A percentile compares a stretch with the other conserved stretches of the same genome.
Evolutionary conservation across 805 yeast genomes (phyloP).

Genomic region (Yarrowia bubula): DNA sequence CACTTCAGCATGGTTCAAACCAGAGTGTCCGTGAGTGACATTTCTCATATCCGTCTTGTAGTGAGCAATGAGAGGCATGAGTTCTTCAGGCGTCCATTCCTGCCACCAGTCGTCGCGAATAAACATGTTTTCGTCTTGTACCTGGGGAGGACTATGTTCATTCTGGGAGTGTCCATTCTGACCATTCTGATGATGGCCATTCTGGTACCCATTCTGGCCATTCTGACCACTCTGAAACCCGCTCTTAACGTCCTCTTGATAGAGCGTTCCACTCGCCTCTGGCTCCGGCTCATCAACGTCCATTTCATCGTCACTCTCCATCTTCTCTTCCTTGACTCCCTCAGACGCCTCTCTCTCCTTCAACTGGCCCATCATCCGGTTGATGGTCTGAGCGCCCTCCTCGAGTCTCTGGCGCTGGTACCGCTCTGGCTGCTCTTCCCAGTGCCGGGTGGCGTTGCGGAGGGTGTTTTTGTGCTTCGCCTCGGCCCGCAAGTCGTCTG

Average conservation of each 20-base stretch:
- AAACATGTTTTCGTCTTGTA: not conserved
- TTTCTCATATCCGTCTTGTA: not conserved
- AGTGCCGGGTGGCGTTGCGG: not conserved
- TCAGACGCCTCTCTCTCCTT: not conserved
- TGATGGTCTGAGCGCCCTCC: not conserved
- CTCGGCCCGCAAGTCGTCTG: not conserved
- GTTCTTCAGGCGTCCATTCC: not conserved
- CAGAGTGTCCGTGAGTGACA: not conserved
- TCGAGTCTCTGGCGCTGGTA: constrained; percentile 4
- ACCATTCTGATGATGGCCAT: too few species aligned
- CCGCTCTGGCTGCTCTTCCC: not conserved
- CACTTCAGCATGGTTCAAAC: not conserved
- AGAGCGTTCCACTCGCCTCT: too few species aligned
- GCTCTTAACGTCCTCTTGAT: too few species aligned
- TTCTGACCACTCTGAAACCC: too few species aligned
- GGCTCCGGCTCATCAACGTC: not conserved
- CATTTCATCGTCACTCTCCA: not conserved
- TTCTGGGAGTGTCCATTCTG: too few species aligned
- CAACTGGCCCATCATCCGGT: not conserved
- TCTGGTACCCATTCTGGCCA: too few species aligned
- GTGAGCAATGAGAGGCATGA: not conserved
- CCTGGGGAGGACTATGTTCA: not conserved
- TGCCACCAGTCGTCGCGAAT: constrained; percentile 11
- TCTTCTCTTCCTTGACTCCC: not conserved
- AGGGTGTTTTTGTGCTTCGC: not conserved